Evolutionary conservation across 805 yeast genomes (phyloP).

Genomic region (Grigorovia jiainica): DNA sequence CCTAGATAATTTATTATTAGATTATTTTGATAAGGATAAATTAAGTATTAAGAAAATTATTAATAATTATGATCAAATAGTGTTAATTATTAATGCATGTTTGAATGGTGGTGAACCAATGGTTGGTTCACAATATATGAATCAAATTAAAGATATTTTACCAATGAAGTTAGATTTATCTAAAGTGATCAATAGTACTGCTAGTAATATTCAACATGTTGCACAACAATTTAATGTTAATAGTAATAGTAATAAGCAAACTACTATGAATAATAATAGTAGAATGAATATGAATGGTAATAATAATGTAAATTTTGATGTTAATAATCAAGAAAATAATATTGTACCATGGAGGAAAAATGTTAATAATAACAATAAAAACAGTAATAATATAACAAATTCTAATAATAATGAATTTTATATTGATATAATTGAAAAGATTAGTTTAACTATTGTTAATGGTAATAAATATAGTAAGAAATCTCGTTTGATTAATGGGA

Average conservation of each 20-base stretch:
- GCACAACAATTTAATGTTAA: neutral
- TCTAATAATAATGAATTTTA: constrained; percentile 76
- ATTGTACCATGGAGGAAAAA: constrained; percentile 66
- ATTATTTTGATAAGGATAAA: constrained; percentile 47
- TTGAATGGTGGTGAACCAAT: constrained; percentile 70
- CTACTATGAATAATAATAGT: neutral
- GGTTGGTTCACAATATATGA: constrained; percentile 48
- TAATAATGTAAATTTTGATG: neutral
- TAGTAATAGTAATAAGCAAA: neutral
- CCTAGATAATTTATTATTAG: constrained; percentile 42
- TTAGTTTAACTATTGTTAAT: constrained; percentile 40
- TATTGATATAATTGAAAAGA: constrained; percentile 66
- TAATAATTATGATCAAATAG: constrained; percentile 60
- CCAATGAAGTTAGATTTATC: constrained; percentile 38
- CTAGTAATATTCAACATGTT: constrained; percentile 13
- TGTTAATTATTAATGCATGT: constrained; percentile 66
- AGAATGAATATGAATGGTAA: constrained; percentile 1
- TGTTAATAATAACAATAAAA: neutral
- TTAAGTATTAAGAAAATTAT: constrained; percentile 50
- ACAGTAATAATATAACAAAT: constrained; percentile 46
- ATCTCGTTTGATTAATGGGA: constrained; percentile 14
- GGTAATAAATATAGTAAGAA: neutral
- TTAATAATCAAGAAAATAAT: constrained; percentile 16
- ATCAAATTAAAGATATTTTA: constrained; percentile 57
- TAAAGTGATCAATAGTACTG: constrained; percentile 30